Percentiles rank a stretch among this genome's conserved stretches.
Evolutionary conservation across 2,329 filamentous ascomycete genomes (phyloP).

Genomic region (Neurospora sp.): DNA sequence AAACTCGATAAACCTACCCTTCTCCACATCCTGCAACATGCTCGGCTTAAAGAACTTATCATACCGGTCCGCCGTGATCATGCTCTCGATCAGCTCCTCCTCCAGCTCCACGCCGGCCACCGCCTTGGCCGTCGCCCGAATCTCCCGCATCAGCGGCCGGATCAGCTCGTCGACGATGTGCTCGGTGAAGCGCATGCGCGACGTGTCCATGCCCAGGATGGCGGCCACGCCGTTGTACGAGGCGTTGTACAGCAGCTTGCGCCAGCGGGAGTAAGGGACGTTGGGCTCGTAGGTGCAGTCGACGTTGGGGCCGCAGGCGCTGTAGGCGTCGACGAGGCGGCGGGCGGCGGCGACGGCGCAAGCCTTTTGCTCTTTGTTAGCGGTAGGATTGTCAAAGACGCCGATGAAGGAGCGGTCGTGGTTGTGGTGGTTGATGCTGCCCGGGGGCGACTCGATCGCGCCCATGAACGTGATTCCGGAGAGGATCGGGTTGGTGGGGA

Average conservation of each 20-base stretch:
- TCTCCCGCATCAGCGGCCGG: conserved; percentile 41
- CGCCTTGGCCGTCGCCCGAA: conserved; percentile 33
- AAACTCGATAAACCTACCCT: conserved; percentile 45
- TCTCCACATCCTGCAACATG: conserved; percentile 42
- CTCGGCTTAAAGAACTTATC: conserved; percentile 40
- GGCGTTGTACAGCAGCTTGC: conserved; percentile 38
- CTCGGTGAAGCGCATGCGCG: conserved; percentile 34
- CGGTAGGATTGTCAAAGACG: conserved; percentile 30
- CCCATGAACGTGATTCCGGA: conserved; percentile 44
- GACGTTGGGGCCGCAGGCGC: conserved; percentile 29
- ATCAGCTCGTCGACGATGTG: conserved; percentile 35
- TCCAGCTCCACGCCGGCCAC: conserved; percentile 31
- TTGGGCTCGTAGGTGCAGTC: conserved; percentile 28
- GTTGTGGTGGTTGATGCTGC: conserved; percentile 42
- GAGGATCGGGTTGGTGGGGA: conserved; percentile 41
- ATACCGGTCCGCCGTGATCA: conserved; percentile 38
- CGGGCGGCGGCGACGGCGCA: conserved; percentile 22
- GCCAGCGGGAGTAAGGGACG: conserved; percentile 33
- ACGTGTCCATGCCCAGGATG: conserved; percentile 38
- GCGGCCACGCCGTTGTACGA: conserved; percentile 42
- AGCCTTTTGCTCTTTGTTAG: conserved; percentile 11
- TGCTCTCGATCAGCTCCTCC: conserved; percentile 30
- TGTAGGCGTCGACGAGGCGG: conserved; percentile 35
- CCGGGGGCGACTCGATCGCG: conserved; percentile 35
- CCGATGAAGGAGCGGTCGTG: conserved; percentile 40